Evolutionary conservation across 176 grass and related monocot species (phyloP).

Genomic region (Zoysia japonica): DNA sequence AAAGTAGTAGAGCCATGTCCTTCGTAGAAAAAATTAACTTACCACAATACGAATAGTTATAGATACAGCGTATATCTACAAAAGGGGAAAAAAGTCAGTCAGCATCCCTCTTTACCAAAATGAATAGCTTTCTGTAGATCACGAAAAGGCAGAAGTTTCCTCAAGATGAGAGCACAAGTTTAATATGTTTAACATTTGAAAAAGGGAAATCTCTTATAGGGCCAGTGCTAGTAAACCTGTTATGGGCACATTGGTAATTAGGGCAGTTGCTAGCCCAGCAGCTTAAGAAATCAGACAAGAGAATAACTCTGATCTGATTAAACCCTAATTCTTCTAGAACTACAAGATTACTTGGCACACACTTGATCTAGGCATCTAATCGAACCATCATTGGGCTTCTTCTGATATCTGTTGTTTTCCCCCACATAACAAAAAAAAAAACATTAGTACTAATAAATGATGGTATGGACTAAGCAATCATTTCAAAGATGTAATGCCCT

Average conservation of each 20-base stretch:
- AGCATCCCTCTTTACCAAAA: slow-evolving; percentile 14
- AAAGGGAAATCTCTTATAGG: neutral
- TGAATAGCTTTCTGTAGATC: slow-evolving; percentile 14
- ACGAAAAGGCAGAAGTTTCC: neutral
- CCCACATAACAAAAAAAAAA: too few species aligned
- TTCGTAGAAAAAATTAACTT: slow-evolving; percentile 42
- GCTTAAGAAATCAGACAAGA: too few species aligned
- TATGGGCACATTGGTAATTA: too few species aligned
- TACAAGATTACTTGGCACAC: too few species aligned
- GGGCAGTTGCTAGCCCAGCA: too few species aligned
- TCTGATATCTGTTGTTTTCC: too few species aligned
- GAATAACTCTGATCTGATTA: too few species aligned
- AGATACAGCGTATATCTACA: slow-evolving; percentile 70
- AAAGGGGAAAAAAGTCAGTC: slow-evolving; percentile 11
- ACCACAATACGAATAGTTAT: slow-evolving; percentile 69
- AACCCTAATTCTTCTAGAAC: too few species aligned
- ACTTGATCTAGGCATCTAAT: too few species aligned
- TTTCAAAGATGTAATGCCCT: neutral
- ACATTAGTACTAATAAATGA: neutral
- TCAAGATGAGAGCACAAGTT: neutral
- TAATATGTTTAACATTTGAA: slow-evolving; percentile 6
- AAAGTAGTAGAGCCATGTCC: neutral
- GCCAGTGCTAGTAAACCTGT: neutral
- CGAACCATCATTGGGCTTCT: too few species aligned
- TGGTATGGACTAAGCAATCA: neutral